A percentile compares a stretch with the other conserved stretches of the same genome.
phyloP scores from a whole-genome alignment of 805 yeast species.

The Grigorovia humatica region DNA sequence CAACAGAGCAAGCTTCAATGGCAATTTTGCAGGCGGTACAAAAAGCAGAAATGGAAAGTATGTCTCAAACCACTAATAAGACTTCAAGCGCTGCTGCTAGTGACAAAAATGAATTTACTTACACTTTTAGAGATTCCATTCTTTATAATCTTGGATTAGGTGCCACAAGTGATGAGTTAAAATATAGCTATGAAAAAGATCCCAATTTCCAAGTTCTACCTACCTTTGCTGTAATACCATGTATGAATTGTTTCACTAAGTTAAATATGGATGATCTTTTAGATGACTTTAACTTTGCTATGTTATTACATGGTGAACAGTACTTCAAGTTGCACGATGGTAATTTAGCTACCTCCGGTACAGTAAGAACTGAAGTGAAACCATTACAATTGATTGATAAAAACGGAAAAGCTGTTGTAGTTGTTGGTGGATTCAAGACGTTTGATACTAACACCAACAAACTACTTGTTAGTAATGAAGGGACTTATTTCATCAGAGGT shows the following conservation, averaged over 20 bases:
- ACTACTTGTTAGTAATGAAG: constrained; percentile 65
- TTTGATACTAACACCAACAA: constrained; percentile 61
- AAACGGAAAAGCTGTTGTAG: constrained; percentile 70
- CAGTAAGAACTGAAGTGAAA: constrained; percentile 46
- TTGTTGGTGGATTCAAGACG: constrained; percentile 64
- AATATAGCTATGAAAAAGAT: constrained; percentile 70
- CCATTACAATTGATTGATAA: constrained; percentile 76
- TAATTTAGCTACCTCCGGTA: constrained; percentile 62
- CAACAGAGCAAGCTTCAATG: constrained; percentile 70
- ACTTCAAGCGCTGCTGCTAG: constrained; percentile 5
- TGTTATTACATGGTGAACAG: constrained; percentile 91
- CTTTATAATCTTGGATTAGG: constrained; percentile 87
- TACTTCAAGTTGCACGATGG: constrained; percentile 52
- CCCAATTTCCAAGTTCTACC: constrained; percentile 78
- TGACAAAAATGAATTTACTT: constrained; percentile 32
- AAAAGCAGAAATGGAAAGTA: constrained; percentile 23
- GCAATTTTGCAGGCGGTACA: constrained; percentile 59
- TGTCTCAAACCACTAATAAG: constrained; percentile 15
- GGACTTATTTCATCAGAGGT: constrained; percentile 76
- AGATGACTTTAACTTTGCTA: constrained; percentile 79
- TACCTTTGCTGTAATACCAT: constrained; percentile 82
- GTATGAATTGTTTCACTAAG: constrained; percentile 53
- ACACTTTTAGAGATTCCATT: constrained; percentile 60
- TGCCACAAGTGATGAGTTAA: constrained; percentile 63
- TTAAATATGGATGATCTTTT: constrained; percentile 51